Evolutionary conservation across 257 asterid species (phyloP).

Genomic region (Verbascum thapsus): DNA sequence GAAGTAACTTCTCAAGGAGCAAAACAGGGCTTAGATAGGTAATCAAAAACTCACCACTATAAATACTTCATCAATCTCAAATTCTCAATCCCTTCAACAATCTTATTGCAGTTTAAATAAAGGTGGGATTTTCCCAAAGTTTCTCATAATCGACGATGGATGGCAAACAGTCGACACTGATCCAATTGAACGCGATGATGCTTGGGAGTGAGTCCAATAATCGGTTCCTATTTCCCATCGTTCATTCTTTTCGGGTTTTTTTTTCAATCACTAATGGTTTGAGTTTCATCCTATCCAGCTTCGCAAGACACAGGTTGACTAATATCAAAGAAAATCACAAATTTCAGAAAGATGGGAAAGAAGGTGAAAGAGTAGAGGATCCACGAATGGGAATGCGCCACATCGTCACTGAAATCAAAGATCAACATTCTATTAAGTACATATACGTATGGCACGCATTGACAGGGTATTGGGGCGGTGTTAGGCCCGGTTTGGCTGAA

Average conservation of each 20-base stretch:
- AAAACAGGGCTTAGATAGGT: conserved; percentile 82
- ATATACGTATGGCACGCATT: conserved; percentile 90
- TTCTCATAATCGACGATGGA: conserved; percentile 89
- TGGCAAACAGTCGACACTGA: conserved; percentile 96
- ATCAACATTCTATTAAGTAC: conserved; percentile 65
- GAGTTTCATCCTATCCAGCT: conserved; percentile 45
- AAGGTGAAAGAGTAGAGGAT: conserved; percentile 67
- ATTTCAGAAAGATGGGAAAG: conserved; percentile 77
- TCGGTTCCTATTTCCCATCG: background rate
- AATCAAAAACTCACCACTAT: background rate
- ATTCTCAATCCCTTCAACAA: too few species aligned
- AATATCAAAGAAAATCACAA: conserved; percentile 87
- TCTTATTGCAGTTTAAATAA: conserved; percentile 53
- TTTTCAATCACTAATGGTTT: background rate
- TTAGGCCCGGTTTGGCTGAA: conserved; percentile 56
- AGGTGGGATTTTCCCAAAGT: conserved; percentile 85
- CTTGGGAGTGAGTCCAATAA: conserved; percentile 46
- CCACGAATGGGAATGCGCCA: conserved; percentile 73
- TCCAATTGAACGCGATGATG: conserved; percentile 31
- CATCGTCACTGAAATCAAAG: conserved; percentile 65
- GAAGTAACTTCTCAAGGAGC: conserved; percentile 85
- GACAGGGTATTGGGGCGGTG: conserved; percentile 94
- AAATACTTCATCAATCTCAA: too few species aligned
- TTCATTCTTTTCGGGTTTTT: background rate
- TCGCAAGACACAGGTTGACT: conserved; percentile 68